Evolutionary conservation across 495 filamentous ascomycete genomes (phyloP), one percentile per base, ranked within the genome.

Genomic region (Emericellopsis terricola): DNA sequence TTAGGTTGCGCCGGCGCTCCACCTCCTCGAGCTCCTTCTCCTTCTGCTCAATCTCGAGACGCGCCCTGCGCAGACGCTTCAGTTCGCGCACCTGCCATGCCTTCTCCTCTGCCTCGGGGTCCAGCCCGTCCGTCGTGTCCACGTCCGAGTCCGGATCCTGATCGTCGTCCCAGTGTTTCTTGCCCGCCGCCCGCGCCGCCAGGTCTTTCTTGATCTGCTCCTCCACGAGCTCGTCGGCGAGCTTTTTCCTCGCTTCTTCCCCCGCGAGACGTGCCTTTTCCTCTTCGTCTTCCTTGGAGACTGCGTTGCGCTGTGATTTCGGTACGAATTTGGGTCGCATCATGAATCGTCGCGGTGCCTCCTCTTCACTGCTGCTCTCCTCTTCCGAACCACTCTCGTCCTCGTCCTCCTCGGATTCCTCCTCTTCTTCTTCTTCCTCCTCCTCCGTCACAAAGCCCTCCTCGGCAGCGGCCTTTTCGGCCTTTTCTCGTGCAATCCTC

Each of bases 11-110:
- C 30, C 89, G 65, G 10, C 86, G 72, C 57, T 96, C 89, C 27
- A 93, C 62, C 56, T 99, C 91, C 34, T 80, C 91, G 28, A 73
- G 68, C 53, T 93, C 85, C 45, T 73, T 75, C 57, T 99, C 89
- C 10, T 72, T 64, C 29, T 59, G 61, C 51, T 94, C 86, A 46
- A 99, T 82, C 2, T 74, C 71, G 45, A 81, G 78, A 19, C 91
- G 69, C 42, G 85, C 81, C 19, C 89, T 70, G 51, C 84, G 81
- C 37, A 96, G 67, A 2, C 89, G 75, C 54, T 77, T 76, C 19
- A 99, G 56, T 54, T 99, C 89, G 27, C 89, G 73, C 29, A 96
- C 62, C 48, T 92, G 92, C 89, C 89, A 99, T 0, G 83, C 81
- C 8, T 84, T 83, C 24, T 74, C 73, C 48, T 99, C 89, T 1